Conservation (phyloP, 2,329 filamentous ascomycete genomes). For the Cordyceps cateniannulata region DNA sequence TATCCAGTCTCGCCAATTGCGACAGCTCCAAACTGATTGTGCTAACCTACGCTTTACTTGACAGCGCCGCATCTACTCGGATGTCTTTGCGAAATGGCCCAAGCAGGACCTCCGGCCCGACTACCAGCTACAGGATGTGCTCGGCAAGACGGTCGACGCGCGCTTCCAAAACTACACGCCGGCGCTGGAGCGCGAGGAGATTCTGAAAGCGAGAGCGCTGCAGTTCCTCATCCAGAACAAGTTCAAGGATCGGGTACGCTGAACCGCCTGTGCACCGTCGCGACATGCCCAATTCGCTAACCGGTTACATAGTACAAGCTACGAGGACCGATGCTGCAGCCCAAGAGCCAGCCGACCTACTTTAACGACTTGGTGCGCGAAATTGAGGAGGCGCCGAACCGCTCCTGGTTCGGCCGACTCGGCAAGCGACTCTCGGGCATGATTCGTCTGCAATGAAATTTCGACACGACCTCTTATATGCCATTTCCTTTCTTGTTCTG, state of each 20-base stretch:
- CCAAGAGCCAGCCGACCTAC: constrained; percentile 58
- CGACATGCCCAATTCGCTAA: constrained; percentile 4
- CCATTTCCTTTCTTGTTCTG: background rate
- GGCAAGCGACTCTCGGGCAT: constrained; percentile 51
- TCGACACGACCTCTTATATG: background rate
- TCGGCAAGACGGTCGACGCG: constrained; percentile 33
- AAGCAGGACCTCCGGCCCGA: constrained; percentile 57
- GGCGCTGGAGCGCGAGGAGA: constrained; percentile 39
- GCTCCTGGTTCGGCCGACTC: constrained; percentile 46
- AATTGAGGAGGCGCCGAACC: constrained; percentile 54
- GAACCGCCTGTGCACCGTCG: background rate
- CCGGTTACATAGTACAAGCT: constrained; percentile 28
- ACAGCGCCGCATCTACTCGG: constrained; percentile 31
- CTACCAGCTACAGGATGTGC: constrained; percentile 53
- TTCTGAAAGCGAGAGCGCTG: constrained; percentile 53
- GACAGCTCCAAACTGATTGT: background rate
- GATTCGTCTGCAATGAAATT: constrained; percentile 46
- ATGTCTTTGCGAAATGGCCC: constrained; percentile 50
- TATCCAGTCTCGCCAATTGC: background rate
- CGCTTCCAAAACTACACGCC: constrained; percentile 28
- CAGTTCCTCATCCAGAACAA: constrained; percentile 53
- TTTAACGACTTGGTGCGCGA: constrained; percentile 55
- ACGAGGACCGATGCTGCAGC: constrained; percentile 45
- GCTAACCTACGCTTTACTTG: background rate
- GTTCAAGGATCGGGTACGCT: constrained; percentile 47